Percentiles rank a stretch among this genome's conserved stretches.
These are phyloP conservation scores for Marchantia paleacea DNA, from an alignment of 225 moss, liverwort and hornwort genomes.

Conservation along the genomic window DNA sequence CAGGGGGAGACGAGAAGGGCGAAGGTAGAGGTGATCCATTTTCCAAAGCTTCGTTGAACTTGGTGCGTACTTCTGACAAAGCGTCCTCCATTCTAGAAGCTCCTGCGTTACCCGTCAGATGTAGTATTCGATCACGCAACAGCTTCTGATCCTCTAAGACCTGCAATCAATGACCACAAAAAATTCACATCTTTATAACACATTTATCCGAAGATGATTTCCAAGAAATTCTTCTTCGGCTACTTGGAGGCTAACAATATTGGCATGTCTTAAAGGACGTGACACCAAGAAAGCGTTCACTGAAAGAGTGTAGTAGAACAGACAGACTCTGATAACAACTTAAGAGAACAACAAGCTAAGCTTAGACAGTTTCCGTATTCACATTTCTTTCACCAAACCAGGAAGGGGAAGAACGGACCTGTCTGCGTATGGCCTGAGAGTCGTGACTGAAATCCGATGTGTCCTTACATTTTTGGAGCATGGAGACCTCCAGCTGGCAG, in stretches of 20 bases:
- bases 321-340: neutral
- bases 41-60: constrained; percentile 67
- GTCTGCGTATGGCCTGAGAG: constrained; percentile 74
- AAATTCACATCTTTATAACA: neutral
- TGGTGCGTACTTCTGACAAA: constrained; percentile 58
- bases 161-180: constrained; percentile 10
- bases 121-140: constrained; percentile 49
- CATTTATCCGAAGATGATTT: neutral
- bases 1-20: constrained; percentile 55
- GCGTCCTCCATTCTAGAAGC: constrained; percentile 82
- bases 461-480: constrained; percentile 79
- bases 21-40: constrained; percentile 60
- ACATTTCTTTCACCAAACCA: neutral
- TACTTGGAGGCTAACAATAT: neutral
- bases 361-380: no score
- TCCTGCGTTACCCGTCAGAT: constrained; percentile 78
- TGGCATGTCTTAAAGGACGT: neutral
- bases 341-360: neutral
- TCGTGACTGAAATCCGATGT: constrained; percentile 62
- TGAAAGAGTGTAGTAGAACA: neutral
- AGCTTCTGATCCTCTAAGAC: constrained; percentile 55
- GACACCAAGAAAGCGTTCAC: neutral
- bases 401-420: constrained; percentile 31
- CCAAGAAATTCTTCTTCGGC: neutral
- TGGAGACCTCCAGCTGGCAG: constrained; percentile 85